Conservation (phyloP, 345 rosid species). For the Dovyalis caffra region DNA sequence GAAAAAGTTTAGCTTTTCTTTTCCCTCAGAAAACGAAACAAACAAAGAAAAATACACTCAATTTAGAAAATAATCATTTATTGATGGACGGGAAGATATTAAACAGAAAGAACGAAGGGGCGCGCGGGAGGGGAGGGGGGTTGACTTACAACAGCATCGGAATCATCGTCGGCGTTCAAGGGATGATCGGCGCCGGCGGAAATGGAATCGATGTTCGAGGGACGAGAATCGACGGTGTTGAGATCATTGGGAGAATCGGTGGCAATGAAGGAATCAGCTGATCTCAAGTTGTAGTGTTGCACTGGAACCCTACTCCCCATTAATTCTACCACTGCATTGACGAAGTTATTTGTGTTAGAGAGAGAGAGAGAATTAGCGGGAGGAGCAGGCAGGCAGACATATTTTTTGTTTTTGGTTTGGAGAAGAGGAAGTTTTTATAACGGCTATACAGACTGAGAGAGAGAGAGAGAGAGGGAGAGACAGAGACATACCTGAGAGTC, state of each 20-base stretch:
- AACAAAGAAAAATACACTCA: too few relatives aligned
- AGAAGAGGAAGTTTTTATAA: constrained; percentile 11
- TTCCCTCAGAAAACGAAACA: too few relatives aligned
- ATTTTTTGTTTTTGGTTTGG: too few relatives aligned
- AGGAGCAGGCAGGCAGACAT: neutral
- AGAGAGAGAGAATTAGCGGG: neutral
- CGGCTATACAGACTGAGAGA: constrained; percentile 34
- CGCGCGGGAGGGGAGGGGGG: neutral
- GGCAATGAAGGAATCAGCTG: constrained; percentile 61
- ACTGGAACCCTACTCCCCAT: constrained; percentile 84
- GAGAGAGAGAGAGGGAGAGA: too few relatives aligned
- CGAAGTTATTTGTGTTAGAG: neutral
- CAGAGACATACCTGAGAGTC: constrained; percentile 59
- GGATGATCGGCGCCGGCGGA: constrained; percentile 34
- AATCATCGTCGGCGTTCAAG: constrained; percentile 51
- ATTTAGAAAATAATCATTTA: too few relatives aligned
- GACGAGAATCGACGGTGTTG: constrained; percentile 65
- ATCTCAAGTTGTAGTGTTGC: constrained; percentile 67
- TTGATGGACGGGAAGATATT: neutral
- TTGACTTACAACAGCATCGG: constrained; percentile 49
- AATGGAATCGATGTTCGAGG: constrained; percentile 41
- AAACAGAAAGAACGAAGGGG: neutral
- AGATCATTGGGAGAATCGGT: constrained; percentile 71
- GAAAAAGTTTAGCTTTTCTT: too few relatives aligned
- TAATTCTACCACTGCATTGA: neutral